These are phyloP conservation scores for Ephemerocybe angulata DNA, from an alignment of 768 basidiomycete genomes.

Conservation along the genomic window DNA sequence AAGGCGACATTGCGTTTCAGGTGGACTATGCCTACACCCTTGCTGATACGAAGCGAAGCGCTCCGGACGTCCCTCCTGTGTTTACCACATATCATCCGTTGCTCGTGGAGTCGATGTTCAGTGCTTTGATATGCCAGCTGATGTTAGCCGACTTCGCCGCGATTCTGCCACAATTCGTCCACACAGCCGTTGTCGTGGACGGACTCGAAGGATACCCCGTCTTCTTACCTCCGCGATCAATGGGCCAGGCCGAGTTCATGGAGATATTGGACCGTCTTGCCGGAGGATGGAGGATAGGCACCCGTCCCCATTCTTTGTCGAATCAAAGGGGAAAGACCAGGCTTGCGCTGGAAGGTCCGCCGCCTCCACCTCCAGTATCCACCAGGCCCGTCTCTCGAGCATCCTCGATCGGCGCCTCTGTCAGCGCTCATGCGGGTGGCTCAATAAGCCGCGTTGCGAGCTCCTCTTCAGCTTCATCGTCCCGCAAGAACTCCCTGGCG, in stretches of 20 bases:
- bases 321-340: slow-evolving; percentile 35
- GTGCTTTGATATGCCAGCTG: slow-evolving; percentile 67
- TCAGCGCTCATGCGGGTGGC: neutral
- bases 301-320: slow-evolving; percentile 52
- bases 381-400: slow-evolving; percentile 8
- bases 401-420: slow-evolving; percentile 2
- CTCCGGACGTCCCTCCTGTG: slow-evolving; percentile 48
- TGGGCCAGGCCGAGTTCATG: slow-evolving; percentile 87
- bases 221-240: slow-evolving; percentile 81
- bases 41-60: slow-evolving; percentile 57
- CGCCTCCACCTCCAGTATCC: slow-evolving; percentile 21
- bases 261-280: slow-evolving; percentile 82
- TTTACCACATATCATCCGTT: slow-evolving; percentile 91
- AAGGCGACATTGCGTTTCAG: slow-evolving; percentile 47
- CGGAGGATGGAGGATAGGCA: slow-evolving; percentile 66
- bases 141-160: slow-evolving; percentile 72
- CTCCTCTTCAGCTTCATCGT: slow-evolving; percentile 3
- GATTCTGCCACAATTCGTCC: slow-evolving; percentile 62
- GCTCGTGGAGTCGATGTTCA: slow-evolving; percentile 83
- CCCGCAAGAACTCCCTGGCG: slow-evolving; percentile 8
- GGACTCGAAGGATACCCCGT: slow-evolving; percentile 86
- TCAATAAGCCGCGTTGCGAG: neutral
- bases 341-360: slow-evolving; percentile 36
- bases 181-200: slow-evolving; percentile 66
- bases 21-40: slow-evolving; percentile 67